Percentiles rank a stretch among this genome's conserved stretches.
Evolutionary conservation across 768 basidiomycete species (phyloP).

Genomic region (Russula foetens): DNA sequence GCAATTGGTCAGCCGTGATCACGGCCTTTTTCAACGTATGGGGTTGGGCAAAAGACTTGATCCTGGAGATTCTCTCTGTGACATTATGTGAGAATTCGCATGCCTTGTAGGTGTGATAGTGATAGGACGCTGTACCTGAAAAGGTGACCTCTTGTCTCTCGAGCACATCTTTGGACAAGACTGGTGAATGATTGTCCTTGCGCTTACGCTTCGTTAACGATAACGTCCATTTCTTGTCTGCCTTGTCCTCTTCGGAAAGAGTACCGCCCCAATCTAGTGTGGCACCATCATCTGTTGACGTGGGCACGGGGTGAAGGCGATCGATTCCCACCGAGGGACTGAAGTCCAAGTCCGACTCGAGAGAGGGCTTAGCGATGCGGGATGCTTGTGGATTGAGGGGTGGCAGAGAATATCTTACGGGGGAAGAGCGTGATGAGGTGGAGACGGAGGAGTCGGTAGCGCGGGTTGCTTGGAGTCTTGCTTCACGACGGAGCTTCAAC

Average conservation of each 20-base stretch:
- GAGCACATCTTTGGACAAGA: constrained; percentile 35
- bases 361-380: constrained; percentile 16
- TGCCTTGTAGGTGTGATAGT: not conserved
- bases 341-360: constrained; percentile 54
- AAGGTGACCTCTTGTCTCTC: constrained; percentile 56
- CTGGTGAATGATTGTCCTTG: constrained; percentile 45
- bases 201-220: constrained; percentile 51
- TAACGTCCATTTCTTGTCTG: constrained; percentile 55
- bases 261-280: constrained; percentile 71
- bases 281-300: constrained; percentile 57
- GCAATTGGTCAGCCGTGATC: constrained; percentile 57
- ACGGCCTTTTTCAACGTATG: constrained; percentile 55
- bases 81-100: not conserved
- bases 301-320: constrained; percentile 55
- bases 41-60: constrained; percentile 41
- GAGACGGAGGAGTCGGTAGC: constrained; percentile 21
- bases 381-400: constrained; percentile 26
- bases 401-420: constrained; percentile 22
- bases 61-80: constrained; percentile 49
- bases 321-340: constrained; percentile 49
- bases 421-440: constrained; percentile 21
- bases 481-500: constrained; percentile 67
- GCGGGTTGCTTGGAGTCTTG: constrained; percentile 37
- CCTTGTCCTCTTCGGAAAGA: constrained; percentile 43
- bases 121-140: constrained; percentile 34